These are phyloP conservation scores for Silene vulgaris DNA, from an alignment of 179 eudicot species.

Conservation along the genomic window DNA sequence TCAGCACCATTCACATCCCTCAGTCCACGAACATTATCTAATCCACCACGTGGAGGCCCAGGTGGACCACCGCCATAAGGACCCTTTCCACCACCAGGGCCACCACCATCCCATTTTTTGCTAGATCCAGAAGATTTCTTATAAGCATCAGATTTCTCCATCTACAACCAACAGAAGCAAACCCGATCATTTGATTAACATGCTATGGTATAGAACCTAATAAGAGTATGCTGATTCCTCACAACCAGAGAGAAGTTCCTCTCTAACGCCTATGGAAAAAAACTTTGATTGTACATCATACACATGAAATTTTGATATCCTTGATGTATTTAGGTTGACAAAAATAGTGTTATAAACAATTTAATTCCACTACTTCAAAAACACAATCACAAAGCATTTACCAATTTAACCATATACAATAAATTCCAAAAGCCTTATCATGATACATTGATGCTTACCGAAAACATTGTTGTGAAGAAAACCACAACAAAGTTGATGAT, in stretches of 20 bases:
- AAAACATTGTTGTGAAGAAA: conserved; percentile 34
- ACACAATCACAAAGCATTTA: too few species aligned
- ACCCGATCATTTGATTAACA: not conserved
- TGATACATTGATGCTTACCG: conserved; percentile 24
- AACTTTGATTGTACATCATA: not conserved
- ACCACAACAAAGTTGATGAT: conserved; percentile 25
- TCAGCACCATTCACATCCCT: conserved; percentile 40
- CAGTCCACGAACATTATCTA: conserved; percentile 83
- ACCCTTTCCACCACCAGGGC: conserved; percentile 45
- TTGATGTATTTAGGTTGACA: too few species aligned
- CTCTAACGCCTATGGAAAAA: not conserved
- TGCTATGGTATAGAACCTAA: not conserved
- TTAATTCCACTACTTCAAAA: too few species aligned
- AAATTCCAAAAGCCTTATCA: not conserved
- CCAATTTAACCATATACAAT: not conserved
- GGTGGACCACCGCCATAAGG: conserved; percentile 84
- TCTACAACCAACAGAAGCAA: conserved; percentile 34
- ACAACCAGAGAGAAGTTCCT: not conserved
- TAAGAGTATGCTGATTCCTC: too few species aligned
- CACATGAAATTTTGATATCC: not conserved
- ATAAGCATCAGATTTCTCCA: conserved; percentile 91
- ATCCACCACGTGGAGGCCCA: conserved; percentile 74
- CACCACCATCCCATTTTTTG: conserved; percentile 96
- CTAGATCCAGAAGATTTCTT: conserved; percentile 63
- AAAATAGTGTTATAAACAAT: too few species aligned